Conservation (phyloP, 2,329 filamentous ascomycete species). For the Chrysoporthe puriensis region DNA sequence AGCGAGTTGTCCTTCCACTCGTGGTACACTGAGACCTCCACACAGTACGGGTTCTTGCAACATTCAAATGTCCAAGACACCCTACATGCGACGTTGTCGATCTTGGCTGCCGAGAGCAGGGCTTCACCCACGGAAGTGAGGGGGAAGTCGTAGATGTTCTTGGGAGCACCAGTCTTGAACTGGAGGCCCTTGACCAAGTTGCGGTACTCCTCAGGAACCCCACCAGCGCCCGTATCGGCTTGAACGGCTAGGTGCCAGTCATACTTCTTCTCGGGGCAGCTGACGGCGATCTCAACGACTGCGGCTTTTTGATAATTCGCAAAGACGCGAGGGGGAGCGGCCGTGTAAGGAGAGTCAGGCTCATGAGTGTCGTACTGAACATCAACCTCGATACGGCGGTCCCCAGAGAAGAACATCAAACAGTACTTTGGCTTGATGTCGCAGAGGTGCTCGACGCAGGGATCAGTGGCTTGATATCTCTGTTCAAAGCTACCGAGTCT, state of each 20-base stretch:
- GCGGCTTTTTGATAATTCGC: conserved; percentile 9
- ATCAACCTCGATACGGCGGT: conserved; percentile 32
- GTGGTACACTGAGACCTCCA: conserved; percentile 43
- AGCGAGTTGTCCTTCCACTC: conserved; percentile 34
- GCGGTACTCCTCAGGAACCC: conserved; percentile 32
- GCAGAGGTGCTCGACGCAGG: conserved; percentile 5
- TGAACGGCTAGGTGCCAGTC: conserved; percentile 45
- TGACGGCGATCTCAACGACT: conserved; percentile 34
- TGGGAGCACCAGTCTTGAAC: conserved; percentile 29
- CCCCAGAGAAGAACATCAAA: conserved; percentile 30
- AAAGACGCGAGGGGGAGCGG: conserved; percentile 14
- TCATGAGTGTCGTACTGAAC: conserved; percentile 13
- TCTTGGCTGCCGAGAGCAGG: conserved; percentile 23
- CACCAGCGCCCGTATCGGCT: conserved; percentile 33
- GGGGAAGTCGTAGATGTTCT: conserved; percentile 16
- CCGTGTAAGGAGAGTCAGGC: background rate
- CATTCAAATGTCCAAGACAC: conserved; percentile 40
- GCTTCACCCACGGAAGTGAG: background rate
- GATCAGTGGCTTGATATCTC: conserved; percentile 6
- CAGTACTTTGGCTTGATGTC: conserved; percentile 26
- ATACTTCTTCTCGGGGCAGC: conserved; percentile 39
- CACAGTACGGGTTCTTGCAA: conserved; percentile 37
- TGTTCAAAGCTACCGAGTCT: background rate
- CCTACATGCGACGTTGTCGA: conserved; percentile 39
- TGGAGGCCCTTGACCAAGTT: conserved; percentile 34